Conservation (phyloP, 176 grass and related monocot genomes). For the Rhynchospora breviuscula region DNA sequence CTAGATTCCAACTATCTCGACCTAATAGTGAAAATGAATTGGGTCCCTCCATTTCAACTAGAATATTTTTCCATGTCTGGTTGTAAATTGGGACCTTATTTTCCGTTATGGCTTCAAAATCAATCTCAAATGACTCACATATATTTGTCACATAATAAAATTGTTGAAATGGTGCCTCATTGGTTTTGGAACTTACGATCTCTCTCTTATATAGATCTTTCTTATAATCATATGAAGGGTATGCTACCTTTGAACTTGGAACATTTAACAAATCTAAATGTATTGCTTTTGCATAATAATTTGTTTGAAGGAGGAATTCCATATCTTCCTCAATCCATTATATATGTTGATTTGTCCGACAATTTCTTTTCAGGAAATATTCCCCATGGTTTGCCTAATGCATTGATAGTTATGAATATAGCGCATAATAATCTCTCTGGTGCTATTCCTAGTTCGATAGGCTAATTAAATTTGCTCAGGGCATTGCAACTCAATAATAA, state of each 20-base stretch:
- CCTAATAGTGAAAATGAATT: no score
- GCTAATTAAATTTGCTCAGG: not conserved
- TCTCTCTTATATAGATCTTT: not conserved
- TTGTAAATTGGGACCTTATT: not conserved
- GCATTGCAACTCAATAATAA: slow-evolving; percentile 22
- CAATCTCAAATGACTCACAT: not conserved
- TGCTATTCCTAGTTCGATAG: slow-evolving; percentile 8
- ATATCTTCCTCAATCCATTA: not conserved
- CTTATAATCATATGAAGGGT: slow-evolving; percentile 6
- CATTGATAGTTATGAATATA: no score
- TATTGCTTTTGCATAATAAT: not conserved
- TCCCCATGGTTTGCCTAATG: not conserved
- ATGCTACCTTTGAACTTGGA: not conserved
- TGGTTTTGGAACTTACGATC: slow-evolving; percentile 8
- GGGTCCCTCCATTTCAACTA: not conserved
- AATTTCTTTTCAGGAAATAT: not conserved
- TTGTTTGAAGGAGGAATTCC: not conserved
- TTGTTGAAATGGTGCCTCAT: slow-evolving; percentile 16
- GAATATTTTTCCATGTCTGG: not conserved
- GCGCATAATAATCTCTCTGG: not conserved
- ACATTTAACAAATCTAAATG: not conserved
- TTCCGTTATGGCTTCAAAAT: no score
- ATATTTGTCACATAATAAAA: not conserved
- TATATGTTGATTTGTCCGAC: not conserved
- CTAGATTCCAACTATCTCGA: no score